Evolutionary conservation across 768 basidiomycete species (phyloP).

Genomic region (Cyathus striatus): DNA sequence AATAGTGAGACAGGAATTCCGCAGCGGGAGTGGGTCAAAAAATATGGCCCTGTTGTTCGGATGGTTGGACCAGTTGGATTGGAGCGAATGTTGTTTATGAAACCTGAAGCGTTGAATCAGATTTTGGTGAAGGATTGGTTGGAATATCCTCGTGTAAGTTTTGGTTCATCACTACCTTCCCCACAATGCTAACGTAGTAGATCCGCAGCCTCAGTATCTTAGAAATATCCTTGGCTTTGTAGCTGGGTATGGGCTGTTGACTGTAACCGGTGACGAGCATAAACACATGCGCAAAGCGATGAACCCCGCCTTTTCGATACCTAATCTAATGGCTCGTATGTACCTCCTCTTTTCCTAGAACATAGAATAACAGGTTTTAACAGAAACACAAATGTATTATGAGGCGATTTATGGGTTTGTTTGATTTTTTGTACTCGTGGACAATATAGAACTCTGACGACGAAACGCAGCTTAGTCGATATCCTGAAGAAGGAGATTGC

Average conservation of each 20-base stretch:
- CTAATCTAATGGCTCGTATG: conserved; percentile 15
- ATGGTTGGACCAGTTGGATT: conserved; percentile 35
- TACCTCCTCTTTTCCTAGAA: not conserved
- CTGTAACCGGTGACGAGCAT: conserved; percentile 37
- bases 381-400: conserved; percentile 48
- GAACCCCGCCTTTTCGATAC: conserved; percentile 41
- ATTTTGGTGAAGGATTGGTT: conserved; percentile 33
- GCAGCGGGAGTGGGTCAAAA: conserved; percentile 35
- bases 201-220: conserved; percentile 29
- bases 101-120: conserved; percentile 33
- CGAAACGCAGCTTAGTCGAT: conserved; percentile 20
- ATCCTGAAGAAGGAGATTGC: conserved; percentile 20
- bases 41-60: conserved; percentile 34
- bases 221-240: conserved; percentile 29
- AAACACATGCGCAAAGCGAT: conserved; percentile 38
- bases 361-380: not conserved
- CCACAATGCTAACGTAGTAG: not conserved
- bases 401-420: conserved; percentile 34
- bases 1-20: conserved; percentile 32
- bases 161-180: not conserved
- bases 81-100: conserved; percentile 34
- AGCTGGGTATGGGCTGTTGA: conserved; percentile 35
- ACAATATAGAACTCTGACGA: not conserved
- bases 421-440: not conserved
- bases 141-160: conserved; percentile 33